Conservation (phyloP, 2,329 filamentous ascomycete species). For the Diaporthe caulivora region DNA sequence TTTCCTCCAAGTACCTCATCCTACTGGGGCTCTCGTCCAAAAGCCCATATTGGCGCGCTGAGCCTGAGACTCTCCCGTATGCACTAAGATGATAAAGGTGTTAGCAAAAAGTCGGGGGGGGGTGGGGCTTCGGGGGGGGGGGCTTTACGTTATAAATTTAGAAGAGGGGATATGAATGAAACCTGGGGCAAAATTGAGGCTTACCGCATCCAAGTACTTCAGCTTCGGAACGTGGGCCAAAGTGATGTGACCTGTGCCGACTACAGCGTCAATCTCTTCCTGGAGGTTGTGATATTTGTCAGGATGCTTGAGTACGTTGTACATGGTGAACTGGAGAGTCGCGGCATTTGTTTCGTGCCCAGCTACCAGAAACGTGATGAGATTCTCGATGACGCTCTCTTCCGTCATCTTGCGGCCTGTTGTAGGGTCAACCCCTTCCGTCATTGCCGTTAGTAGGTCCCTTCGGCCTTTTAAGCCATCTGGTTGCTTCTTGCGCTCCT, state of each 20-base stretch:
- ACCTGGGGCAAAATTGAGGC: constrained; percentile 34
- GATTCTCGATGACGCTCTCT: constrained; percentile 40
- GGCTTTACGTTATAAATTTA: background rate
- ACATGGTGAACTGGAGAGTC: constrained; percentile 37
- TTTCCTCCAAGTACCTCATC: background rate
- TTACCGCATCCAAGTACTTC: constrained; percentile 41
- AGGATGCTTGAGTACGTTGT: constrained; percentile 40
- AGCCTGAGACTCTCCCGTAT: constrained; percentile 7
- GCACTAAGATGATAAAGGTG: background rate
- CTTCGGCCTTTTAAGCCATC: background rate
- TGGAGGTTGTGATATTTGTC: constrained; percentile 38
- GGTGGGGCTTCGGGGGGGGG: too few relatives aligned
- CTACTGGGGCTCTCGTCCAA: background rate
- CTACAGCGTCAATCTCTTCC: constrained; percentile 41
- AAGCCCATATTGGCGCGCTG: constrained; percentile 9
- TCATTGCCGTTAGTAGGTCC: background rate
- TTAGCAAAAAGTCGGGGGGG: background rate
- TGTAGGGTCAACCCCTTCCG: background rate
- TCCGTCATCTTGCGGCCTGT: constrained; percentile 32
- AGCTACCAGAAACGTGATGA: constrained; percentile 38
- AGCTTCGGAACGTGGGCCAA: constrained; percentile 39
- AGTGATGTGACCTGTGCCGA: constrained; percentile 36
- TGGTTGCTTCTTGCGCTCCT: background rate
- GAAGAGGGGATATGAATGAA: constrained; percentile 16
- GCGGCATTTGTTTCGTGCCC: constrained; percentile 41